Conservation (phyloP, 805 yeast species). For the Teunomyces funiuensis region DNA sequence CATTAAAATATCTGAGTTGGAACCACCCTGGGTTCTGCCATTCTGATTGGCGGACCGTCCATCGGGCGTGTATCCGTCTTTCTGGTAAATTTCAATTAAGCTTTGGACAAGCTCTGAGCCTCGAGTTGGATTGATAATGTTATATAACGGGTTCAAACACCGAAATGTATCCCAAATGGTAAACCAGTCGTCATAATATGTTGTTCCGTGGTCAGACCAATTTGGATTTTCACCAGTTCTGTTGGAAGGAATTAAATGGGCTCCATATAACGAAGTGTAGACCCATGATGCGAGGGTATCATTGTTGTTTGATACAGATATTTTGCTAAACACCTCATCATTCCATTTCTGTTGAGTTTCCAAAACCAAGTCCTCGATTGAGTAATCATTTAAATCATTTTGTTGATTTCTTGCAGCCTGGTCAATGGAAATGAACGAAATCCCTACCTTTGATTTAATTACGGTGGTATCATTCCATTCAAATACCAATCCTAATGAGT, state of each 20-base stretch:
- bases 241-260: constrained; percentile 30
- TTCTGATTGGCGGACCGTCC: constrained; percentile 36
- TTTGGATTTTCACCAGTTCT: constrained; percentile 32
- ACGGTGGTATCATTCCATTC: constrained; percentile 13
- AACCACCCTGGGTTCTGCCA: constrained; percentile 39
- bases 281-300: constrained; percentile 13
- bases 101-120: constrained; percentile 28
- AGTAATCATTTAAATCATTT: constrained; percentile 18
- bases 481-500: constrained; percentile 24
- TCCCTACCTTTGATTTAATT: constrained; percentile 23
- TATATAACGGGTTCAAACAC: constrained; percentile 29
- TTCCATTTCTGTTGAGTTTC: constrained; percentile 20
- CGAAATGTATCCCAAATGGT: constrained; percentile 42
- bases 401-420: constrained; percentile 26
- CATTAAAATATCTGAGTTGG: constrained; percentile 34
- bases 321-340: constrained; percentile 23
- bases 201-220: constrained; percentile 16
- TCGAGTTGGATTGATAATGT: constrained; percentile 25
- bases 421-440: constrained; percentile 28
- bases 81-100: constrained; percentile 26
- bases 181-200: constrained; percentile 36
- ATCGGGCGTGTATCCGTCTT: constrained; percentile 38
- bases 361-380: constrained; percentile 11
- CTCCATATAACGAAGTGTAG: constrained; percentile 28
- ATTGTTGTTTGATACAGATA: constrained; percentile 15